phyloP scores from a whole-genome alignment of 2,329 filamentous ascomycete genomes.

The Chrysoporthe puriensis region DNA sequence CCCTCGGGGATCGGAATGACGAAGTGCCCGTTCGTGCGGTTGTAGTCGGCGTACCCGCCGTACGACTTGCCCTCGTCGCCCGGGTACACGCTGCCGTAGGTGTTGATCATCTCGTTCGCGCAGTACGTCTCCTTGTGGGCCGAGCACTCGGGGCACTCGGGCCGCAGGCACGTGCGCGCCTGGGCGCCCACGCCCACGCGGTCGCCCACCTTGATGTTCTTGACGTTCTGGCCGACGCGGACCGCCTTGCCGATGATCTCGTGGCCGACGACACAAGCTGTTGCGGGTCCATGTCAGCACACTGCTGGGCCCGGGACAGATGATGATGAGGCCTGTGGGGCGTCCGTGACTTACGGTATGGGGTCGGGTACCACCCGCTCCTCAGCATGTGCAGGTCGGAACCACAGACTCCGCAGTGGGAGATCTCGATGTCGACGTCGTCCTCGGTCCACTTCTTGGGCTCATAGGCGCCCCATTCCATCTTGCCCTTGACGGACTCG shows the following conservation, averaged over 20 bases:
- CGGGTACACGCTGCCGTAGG: constrained; percentile 55
- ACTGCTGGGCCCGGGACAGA: background rate
- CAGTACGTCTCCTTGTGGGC: constrained; percentile 45
- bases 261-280: constrained; percentile 58
- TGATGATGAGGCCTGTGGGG: background rate
- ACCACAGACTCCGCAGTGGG: constrained; percentile 65
- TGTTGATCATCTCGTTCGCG: constrained; percentile 44
- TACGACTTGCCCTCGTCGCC: constrained; percentile 59
- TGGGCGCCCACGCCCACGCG: constrained; percentile 65
- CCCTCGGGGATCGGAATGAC: constrained; percentile 48
- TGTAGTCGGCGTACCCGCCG: constrained; percentile 52
- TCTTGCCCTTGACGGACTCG: constrained; percentile 47
- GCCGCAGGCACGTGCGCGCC: constrained; percentile 53
- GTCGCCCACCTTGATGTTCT: constrained; percentile 58
- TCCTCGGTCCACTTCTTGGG: constrained; percentile 65
- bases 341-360: constrained; percentile 40
- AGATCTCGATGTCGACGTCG: constrained; percentile 63
- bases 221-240: constrained; percentile 51
- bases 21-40: constrained; percentile 46
- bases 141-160: constrained; percentile 47
- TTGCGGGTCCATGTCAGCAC: background rate
- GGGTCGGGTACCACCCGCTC: constrained; percentile 50
- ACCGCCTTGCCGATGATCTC: constrained; percentile 62
- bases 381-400: constrained; percentile 60
- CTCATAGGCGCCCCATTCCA: constrained; percentile 56